Evolutionary conservation across 2,329 filamentous ascomycete species (phyloP), one percentile per base, ranked within the genome.

Genomic region (Chaetomium sp.): DNA sequence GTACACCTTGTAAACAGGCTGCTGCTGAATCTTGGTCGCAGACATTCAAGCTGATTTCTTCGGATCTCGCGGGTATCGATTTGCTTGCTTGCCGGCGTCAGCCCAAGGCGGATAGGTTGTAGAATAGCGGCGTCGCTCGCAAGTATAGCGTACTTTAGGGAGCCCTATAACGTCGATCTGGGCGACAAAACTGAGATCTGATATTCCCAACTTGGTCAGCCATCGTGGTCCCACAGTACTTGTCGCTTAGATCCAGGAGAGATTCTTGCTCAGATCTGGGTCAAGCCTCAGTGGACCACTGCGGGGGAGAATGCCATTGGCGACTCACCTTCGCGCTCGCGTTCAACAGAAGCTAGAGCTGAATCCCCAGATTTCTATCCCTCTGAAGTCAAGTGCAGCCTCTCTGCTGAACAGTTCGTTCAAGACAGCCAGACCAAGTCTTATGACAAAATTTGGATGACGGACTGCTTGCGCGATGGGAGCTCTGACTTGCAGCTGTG

Each of bases 1-100:
- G 75, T 83, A 85, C 75, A 84, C 79, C 78, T 84, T 85, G 76
- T 85, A 85, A 70, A 81, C 75, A 72, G 81, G 78, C 74, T 81
- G 78, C 74, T 81, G 82, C 72, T 82, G 81, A 74, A 84, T 83
- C 79, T 84, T 85, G 74, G 78, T 76, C 75, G 80, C 74, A 82
- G 84, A 86, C 84, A 86, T 86, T 75, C 76, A 85, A 83, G 78
- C 79, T 78, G 77, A 77, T 72, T 73, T 72, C 31, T 23, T 42
- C 21, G 13, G 2, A 7, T 31, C n/a, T 4, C 21, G 13, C 19
- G 25, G 47, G 35, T 19, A 35, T 49, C 27, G 74, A 70, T 4
- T 25, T 13, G 49, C 23, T 25, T 29, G 4, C 23, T 12, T 29
- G 4, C 23, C 4, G 45, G 21, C 5, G 49, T 51, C 12, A 51